Evolutionary conservation across 208 protist genomes (phyloP).

Genomic region (Leishmania braziliensis): DNA sequence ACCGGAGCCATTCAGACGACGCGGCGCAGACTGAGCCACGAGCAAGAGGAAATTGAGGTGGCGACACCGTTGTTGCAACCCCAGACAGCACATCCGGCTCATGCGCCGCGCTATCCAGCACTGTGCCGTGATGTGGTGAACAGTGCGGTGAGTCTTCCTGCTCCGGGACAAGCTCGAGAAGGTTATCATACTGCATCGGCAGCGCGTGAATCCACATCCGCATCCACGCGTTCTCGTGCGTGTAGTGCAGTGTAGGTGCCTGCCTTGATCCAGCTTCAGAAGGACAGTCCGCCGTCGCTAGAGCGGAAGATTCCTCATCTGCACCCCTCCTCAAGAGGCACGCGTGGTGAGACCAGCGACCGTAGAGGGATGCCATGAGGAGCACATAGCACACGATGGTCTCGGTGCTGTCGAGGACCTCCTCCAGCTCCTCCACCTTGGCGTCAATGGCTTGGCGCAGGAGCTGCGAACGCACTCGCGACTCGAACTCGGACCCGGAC

Average conservation of each 20-base stretch:
- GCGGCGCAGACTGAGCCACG: neutral
- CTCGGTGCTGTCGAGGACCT: slow-evolving; percentile 51
- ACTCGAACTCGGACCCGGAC: slow-evolving; percentile 29
- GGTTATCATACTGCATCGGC: slow-evolving; percentile 79
- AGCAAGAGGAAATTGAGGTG: slow-evolving; percentile 5
- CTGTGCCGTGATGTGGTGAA: neutral
- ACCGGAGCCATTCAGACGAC: slow-evolving; percentile 15
- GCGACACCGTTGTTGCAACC: neutral
- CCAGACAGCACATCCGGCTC: neutral
- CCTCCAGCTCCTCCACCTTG: slow-evolving; percentile 42
- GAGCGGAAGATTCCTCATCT: neutral
- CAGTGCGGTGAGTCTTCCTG: neutral
- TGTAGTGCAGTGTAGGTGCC: slow-evolving; percentile 28
- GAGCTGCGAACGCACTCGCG: slow-evolving; percentile 14
- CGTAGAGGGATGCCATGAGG: slow-evolving; percentile 55
- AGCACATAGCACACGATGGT: slow-evolving; percentile 79
- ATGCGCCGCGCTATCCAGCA: neutral
- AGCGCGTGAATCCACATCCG: slow-evolving; percentile 65
- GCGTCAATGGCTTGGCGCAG: slow-evolving; percentile 19
- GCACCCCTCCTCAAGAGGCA: neutral
- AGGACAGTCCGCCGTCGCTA: neutral
- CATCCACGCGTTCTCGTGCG: slow-evolving; percentile 77
- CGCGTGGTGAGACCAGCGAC: slow-evolving; percentile 28
- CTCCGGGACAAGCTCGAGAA: slow-evolving; percentile 62
- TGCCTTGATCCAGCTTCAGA: neutral